Evolutionary conservation across 176 grass and related monocot genomes (phyloP).

Genomic region (Areca catechu): DNA sequence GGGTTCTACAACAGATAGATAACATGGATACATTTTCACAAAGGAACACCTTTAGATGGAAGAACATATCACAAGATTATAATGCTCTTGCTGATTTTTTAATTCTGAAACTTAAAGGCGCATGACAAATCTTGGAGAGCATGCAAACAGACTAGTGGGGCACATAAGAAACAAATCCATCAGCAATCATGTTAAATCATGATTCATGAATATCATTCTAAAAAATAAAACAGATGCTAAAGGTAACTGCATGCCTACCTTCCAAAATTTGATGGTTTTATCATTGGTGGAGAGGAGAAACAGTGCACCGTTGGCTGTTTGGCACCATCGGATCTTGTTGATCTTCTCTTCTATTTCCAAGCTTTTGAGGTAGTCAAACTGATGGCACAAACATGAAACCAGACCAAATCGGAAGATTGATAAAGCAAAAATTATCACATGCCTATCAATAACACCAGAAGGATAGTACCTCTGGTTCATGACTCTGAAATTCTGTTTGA

Average conservation of each 20-base stretch:
- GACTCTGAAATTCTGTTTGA: slow-evolving; percentile 98
- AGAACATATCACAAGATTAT: too few relatives aligned
- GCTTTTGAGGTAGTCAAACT: slow-evolving; percentile 23
- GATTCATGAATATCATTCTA: too few relatives aligned
- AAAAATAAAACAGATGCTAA: too few relatives aligned
- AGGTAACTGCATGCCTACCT: background rate
- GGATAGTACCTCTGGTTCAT: slow-evolving; percentile 91
- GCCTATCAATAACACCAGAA: slow-evolving; percentile 2
- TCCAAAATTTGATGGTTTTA: slow-evolving; percentile 22
- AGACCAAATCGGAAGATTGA: slow-evolving; percentile 26
- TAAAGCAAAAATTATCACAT: slow-evolving; percentile 1
- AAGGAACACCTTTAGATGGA: too few relatives aligned
- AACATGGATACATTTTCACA: too few relatives aligned
- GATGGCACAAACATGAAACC: slow-evolving; percentile 14
- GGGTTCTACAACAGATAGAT: too few relatives aligned
- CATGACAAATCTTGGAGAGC: too few relatives aligned
- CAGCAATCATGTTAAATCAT: background rate
- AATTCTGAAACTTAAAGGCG: too few relatives aligned
- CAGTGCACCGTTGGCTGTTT: slow-evolving; percentile 1
- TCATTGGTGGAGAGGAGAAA: slow-evolving; percentile 19
- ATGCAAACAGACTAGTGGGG: background rate
- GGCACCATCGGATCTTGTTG: slow-evolving; percentile 22
- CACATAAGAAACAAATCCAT: background rate
- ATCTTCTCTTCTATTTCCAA: slow-evolving; percentile 23
- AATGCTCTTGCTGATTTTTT: too few relatives aligned